Base-by-base conservation (phyloP, 768 basidiomycete genomes). In the Cantharellus cinnabarinus region DNA sequence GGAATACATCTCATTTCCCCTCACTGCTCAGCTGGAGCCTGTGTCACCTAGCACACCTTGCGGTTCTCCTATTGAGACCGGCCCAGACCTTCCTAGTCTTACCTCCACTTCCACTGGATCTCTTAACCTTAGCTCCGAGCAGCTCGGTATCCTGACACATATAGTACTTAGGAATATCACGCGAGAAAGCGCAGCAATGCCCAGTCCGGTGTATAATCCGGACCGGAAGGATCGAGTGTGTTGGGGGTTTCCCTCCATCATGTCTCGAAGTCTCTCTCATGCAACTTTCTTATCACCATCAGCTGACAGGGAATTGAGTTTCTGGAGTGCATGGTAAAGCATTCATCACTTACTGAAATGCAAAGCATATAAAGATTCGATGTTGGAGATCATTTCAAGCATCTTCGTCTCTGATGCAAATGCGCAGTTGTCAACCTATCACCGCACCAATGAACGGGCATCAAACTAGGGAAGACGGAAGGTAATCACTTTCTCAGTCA, bases 271-370 rank as follows among this genome's bases (percentile, higher is more conserved):
- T 42, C 79, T 75, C 7, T 72, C 73, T 51, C 79, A 71, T 0
- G 94, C 90, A 61, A 75, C 79, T 70, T 91, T 97, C 66, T 73
- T 75, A 69, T 95, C 79, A 3, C 91, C 93, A 20, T 73, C 72
- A 65, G 77, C 78, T 77, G 62, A 35, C 72, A 37, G 40, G 37
- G 52, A 54, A 10, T 7, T 10, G 7, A 35, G 52, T n/a, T 54
- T 7, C 15, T 10, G 10, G 34, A n/a, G 10, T 54, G 52, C 15
- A 1, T 1, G 37, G 15, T 10, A 34, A 35, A 7, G 34, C 7
- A 35, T n/a, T n/a, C 10, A 54, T 10, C 34, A 72, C 81, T 40
- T 67, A 89, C 88, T 78, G 64, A 97, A 97, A 29, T 79, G 75
- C 34, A 69, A 67, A 1, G 90, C 82, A 68, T 83, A 97, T 51